Evolutionary conservation across 2,329 filamentous ascomycete species (phyloP).

Genomic region (Plenodomus tracheiphilus): DNA sequence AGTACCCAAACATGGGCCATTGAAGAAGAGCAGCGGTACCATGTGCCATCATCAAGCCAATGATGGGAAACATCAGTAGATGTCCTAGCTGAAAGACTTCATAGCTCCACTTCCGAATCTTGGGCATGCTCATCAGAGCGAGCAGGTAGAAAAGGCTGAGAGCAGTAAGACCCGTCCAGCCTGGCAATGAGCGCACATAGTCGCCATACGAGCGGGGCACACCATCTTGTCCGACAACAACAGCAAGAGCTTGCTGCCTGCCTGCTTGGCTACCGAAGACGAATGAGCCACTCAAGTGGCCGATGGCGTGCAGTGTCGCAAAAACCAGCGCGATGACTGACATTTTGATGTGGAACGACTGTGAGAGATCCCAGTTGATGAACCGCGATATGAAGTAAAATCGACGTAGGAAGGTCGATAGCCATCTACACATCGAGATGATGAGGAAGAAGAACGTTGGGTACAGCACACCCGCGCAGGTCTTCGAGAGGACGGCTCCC

Average conservation of each 20-base stretch:
- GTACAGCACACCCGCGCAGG: constrained; percentile 58
- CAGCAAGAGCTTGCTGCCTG: constrained; percentile 52
- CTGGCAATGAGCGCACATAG: constrained; percentile 54
- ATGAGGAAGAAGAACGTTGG: constrained; percentile 63
- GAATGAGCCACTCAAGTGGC: constrained; percentile 59
- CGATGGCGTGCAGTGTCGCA: constrained; percentile 58
- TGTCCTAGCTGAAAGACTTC: constrained; percentile 62
- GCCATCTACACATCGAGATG: constrained; percentile 61
- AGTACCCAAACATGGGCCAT: constrained; percentile 61
- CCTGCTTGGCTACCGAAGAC: constrained; percentile 52
- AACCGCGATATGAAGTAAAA: constrained; percentile 58
- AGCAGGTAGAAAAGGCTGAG: constrained; percentile 57
- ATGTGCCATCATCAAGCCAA: constrained; percentile 60
- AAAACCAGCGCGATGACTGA: constrained; percentile 55
- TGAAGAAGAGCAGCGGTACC: constrained; percentile 57
- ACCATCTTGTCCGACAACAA: constrained; percentile 50
- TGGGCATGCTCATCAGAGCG: constrained; percentile 54
- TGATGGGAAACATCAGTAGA: constrained; percentile 62
- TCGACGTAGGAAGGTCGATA: constrained; percentile 57
- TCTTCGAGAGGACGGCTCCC: constrained; percentile 61
- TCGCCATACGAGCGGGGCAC: constrained; percentile 51
- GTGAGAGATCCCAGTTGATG: constrained; percentile 61
- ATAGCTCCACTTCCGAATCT: constrained; percentile 56
- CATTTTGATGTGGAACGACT: constrained; percentile 61
- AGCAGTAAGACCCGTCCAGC: constrained; percentile 55